Conservation (phyloP, 2,329 filamentous ascomycete genomes). For the Paramyrothecium roridum region DNA sequence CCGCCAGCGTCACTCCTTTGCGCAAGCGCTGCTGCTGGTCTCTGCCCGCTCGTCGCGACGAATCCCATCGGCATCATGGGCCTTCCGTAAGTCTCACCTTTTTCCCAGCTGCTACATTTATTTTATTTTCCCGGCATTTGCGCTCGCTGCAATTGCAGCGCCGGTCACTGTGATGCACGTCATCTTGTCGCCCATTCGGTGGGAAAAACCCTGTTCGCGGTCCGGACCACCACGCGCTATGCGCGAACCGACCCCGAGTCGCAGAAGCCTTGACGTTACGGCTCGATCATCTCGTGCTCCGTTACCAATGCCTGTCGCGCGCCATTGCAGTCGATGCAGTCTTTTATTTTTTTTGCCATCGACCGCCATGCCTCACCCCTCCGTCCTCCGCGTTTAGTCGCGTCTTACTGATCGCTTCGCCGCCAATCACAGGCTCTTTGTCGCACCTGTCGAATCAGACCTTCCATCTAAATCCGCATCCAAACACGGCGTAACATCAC, state of each 20-base stretch:
- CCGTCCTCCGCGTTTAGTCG: background rate
- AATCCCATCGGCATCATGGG: constrained; percentile 31
- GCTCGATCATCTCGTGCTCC: background rate
- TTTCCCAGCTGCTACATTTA: background rate
- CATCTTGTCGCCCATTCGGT: background rate
- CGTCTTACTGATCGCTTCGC: background rate
- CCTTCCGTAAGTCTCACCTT: constrained; percentile 41
- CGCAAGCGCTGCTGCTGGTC: background rate
- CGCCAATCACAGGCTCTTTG: constrained; percentile 34
- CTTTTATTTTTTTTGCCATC: background rate
- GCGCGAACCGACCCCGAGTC: background rate
- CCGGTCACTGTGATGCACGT: constrained; percentile 2
- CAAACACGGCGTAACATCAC: constrained; percentile 23
- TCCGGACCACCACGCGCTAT: background rate
- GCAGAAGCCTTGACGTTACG: background rate
- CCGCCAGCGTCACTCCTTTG: background rate
- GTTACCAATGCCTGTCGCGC: background rate
- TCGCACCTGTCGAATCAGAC: constrained; percentile 43
- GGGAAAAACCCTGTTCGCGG: background rate
- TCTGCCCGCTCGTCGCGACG: constrained; percentile 7
- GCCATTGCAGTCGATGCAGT: background rate
- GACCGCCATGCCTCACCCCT: background rate
- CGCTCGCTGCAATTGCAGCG: constrained; percentile 12
- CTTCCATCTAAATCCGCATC: constrained; percentile 29
- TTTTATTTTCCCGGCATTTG: constrained; percentile 11